Evolutionary conservation across 2,329 filamentous ascomycete genomes (phyloP).

Genomic region (Parastagonospora nodorum): DNA sequence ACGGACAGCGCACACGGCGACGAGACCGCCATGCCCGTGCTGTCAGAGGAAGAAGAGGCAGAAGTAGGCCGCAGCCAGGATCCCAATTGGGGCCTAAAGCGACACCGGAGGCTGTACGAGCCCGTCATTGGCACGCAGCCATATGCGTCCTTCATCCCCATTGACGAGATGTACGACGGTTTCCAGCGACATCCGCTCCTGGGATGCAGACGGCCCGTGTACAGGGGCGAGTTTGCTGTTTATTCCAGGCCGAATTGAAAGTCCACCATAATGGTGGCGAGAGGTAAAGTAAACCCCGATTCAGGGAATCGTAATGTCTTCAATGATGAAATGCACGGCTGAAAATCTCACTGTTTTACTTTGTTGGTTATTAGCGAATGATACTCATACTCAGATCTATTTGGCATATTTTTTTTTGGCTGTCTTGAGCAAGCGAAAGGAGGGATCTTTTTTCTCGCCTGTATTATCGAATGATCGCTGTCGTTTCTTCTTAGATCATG

Average conservation of each 20-base stretch:
- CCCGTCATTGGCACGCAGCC: constrained; percentile 28
- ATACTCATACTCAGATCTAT: no score
- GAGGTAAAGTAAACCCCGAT: neutral
- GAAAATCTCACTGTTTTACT: neutral
- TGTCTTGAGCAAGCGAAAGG: no score
- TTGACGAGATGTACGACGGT: constrained; percentile 22
- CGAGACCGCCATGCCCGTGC: constrained; percentile 5
- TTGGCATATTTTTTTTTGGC: no score
- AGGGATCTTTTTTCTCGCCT: no score
- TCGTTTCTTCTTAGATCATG: no score
- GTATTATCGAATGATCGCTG: no score
- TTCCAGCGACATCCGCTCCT: constrained; percentile 19
- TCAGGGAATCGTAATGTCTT: constrained; percentile 1
- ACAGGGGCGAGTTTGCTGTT: neutral
- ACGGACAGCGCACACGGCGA: constrained; percentile 29
- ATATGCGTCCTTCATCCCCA: constrained; percentile 34
- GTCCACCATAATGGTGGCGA: neutral
- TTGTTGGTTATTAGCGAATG: neutral
- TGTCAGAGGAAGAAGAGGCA: constrained; percentile 25
- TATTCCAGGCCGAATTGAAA: constrained; percentile 2
- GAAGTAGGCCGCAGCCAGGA: constrained; percentile 22
- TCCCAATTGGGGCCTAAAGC: constrained; percentile 35
- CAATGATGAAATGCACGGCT: constrained; percentile 2
- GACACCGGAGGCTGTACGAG: constrained; percentile 17
- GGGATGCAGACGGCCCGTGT: constrained; percentile 22